These are phyloP conservation scores for Jamesozyma jinghongensis DNA, from an alignment of 805 yeast species.

Conservation along the genomic window DNA sequence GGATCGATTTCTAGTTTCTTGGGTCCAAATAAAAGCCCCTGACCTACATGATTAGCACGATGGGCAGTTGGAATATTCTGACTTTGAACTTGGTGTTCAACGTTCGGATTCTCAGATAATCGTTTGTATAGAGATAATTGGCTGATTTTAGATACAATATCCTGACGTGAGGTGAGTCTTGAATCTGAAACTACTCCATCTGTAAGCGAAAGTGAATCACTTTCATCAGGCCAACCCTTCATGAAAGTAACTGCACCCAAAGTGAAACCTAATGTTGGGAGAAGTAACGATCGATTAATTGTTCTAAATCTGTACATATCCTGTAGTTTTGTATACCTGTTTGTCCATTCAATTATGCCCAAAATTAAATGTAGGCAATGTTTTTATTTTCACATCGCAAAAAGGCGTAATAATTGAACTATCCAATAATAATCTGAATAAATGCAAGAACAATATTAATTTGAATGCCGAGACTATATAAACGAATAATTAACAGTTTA, in stretches of 20 bases:
- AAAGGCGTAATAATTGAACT: no score
- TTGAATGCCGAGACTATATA: background rate
- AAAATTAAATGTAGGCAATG: no score
- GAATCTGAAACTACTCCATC: background rate
- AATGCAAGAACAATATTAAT: no score
- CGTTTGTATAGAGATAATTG: conserved; percentile 12
- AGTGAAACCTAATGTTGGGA: conserved; percentile 26
- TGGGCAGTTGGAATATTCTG: conserved; percentile 50
- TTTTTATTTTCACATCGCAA: no score
- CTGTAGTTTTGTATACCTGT: no score
- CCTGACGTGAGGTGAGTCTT: conserved; percentile 7
- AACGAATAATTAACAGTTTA: background rate
- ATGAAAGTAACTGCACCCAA: conserved; percentile 23
- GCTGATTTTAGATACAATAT: conserved; percentile 21
- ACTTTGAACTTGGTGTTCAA: conserved; percentile 29
- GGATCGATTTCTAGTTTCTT: conserved; percentile 70
- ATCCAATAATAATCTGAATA: no score
- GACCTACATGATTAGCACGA: conserved; percentile 53
- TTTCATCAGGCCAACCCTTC: conserved; percentile 28
- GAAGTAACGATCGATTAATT: conserved; percentile 14
- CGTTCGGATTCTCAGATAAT: conserved; percentile 14
- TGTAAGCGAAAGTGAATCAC: conserved; percentile 13
- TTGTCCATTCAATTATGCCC: no score
- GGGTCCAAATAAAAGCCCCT: conserved; percentile 63
- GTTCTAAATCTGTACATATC: background rate